Evolutionary conservation across 2,329 filamentous ascomycete species (phyloP).

Genomic region (Nemania sp.): DNA sequence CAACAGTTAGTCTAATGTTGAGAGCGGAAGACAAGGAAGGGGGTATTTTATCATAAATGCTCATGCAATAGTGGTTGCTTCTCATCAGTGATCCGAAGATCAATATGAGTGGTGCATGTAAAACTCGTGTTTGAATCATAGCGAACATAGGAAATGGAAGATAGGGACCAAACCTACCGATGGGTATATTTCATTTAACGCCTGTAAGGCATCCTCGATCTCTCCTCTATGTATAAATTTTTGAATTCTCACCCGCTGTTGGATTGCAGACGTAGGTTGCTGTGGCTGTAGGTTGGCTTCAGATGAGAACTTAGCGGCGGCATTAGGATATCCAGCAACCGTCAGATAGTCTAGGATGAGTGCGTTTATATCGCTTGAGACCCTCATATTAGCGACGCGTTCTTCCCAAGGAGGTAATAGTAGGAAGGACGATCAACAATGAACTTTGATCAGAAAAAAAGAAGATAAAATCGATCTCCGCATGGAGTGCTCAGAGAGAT

Average conservation of each 20-base stretch:
- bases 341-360: conserved; percentile 97
- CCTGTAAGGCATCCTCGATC: conserved; percentile 85
- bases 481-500: conserved; percentile 99
- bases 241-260: conserved; percentile 83
- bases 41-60: conserved; percentile 49
- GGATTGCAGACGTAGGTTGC: conserved; percentile 78
- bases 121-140: conserved; percentile 94
- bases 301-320: conserved; percentile 91
- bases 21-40: not conserved
- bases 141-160: conserved; percentile 53
- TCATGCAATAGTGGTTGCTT: conserved; percentile 82
- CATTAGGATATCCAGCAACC: conserved; percentile 92
- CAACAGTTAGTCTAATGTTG: conserved; percentile 38
- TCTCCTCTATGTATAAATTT: conserved; percentile 87
- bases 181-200: conserved; percentile 89
- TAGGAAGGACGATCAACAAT: conserved; percentile 27
- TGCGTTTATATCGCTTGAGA: conserved; percentile 87
- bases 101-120: conserved; percentile 99
- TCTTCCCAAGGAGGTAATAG: not conserved
- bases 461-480: conserved; percentile 79
- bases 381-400: conserved; percentile 35
- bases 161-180: conserved; percentile 73
- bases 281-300: conserved; percentile 88
- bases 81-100: conserved; percentile 90
- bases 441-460: conserved; percentile 45